Evolutionary conservation across 345 rosid species (phyloP), one percentile per base, ranked within the genome.

Genomic region (Populus tremula): DNA sequence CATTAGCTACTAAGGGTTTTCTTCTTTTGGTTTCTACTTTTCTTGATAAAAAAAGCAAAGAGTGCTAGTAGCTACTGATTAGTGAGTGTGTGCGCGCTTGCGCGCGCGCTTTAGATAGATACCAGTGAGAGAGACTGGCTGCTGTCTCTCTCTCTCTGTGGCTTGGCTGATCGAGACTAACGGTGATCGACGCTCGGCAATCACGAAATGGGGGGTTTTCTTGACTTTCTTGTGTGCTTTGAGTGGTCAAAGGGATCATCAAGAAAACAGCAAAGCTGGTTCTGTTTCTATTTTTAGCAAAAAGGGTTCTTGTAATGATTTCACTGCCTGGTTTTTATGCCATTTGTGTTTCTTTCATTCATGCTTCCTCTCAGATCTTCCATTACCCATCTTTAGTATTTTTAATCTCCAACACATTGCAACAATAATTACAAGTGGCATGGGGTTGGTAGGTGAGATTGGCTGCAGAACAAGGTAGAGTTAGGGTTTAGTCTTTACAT

Each of bases 141-240:
- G 35, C 25, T 25, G 25, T 25, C 25, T 6, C 49, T 76, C 45
- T 83, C 77, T 75, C 63, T 29, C 29, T 41, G 77, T 74, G 81
- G 79, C 81, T 83, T 89, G 79, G 89, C 89, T 82, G 88, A 89
- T 86, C 83, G 84, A 88, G 85, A 83, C 87, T 83, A 83, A 75
- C 82, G 86, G 87, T 81, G 86, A 85, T 68, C 86, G 96, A 89
- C 91, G 94, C 92, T 90, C 88, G 89, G 96, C 93, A 90, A 79
- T 85, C 92, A 84, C 76, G 87, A 86, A 87, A 85, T 83, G 86
- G 90, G 79, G 83, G 71, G 74, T 35, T 80, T 79, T 83, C 63
- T 31, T 72, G 38, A 14, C 43, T 59, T 56, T 49, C 53, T 65
- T 68, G 84, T 80, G 84, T 81, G 84, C 59, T 49, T 41, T 76